Percentiles rank a stretch among this genome's conserved stretches.
These are phyloP conservation scores for Plectosphaerella plurivora DNA, from an alignment of 2,329 filamentous ascomycete species.

Conservation along the genomic window DNA sequence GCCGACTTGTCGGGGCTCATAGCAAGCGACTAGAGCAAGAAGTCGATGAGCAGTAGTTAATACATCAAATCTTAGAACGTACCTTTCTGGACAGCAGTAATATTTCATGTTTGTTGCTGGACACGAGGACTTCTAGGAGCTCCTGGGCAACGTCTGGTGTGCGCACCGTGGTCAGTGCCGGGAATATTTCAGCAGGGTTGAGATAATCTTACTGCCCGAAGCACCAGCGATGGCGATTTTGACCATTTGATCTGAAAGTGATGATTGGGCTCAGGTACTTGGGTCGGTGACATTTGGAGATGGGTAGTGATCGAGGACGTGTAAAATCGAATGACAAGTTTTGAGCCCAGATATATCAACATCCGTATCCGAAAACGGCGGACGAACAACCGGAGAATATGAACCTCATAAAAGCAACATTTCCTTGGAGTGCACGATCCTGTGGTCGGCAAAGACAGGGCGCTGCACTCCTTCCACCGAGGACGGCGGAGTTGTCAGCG, in stretches of 20 bases:
- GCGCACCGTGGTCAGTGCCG: neutral
- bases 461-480: neutral
- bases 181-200: no score
- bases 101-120: conserved; percentile 46
- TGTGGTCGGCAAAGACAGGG: no score
- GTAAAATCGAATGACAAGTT: no score
- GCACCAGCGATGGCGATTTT: conserved; percentile 18
- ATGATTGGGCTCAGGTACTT: no score
- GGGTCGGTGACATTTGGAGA: no score
- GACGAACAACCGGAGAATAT: no score
- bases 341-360: no score
- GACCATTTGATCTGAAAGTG: conserved; percentile 10
- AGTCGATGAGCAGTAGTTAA: neutral
- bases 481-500: neutral
- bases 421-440: no score
- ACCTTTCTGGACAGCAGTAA: conserved; percentile 44
- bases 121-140: conserved; percentile 44
- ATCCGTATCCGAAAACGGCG: no score
- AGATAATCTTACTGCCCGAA: conserved; percentile 8
- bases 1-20: conserved; percentile 11
- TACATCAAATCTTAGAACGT: neutral
- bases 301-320: no score
- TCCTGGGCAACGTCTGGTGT: conserved; percentile 45
- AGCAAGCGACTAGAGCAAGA: conserved; percentile 15
- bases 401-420: no score